Percentiles rank a stretch among this genome's conserved stretches.
These are phyloP conservation scores for Phylloporus sp. DNA, from an alignment of 768 basidiomycete species.

Conservation along the genomic window DNA sequence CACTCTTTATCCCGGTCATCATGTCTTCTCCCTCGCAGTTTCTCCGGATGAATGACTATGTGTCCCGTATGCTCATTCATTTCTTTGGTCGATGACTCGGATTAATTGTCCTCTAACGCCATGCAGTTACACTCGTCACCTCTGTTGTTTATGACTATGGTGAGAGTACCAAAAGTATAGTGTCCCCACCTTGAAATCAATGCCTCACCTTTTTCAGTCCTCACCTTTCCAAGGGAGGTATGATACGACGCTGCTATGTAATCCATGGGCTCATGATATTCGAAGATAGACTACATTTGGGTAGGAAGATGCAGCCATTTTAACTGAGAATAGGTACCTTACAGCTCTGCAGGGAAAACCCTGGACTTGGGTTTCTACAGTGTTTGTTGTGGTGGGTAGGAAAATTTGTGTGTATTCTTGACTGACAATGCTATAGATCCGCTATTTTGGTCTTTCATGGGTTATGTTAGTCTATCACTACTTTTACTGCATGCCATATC, in stretches of 20 bases:
- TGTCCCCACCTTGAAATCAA: no score
- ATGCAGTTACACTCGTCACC: neutral
- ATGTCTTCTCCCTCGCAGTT: neutral
- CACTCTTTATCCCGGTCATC: no score
- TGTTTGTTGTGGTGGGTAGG: constrained; percentile 1
- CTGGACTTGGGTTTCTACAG: constrained; percentile 7
- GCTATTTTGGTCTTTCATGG: neutral
- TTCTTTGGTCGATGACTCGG: neutral
- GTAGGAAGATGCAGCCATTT: neutral
- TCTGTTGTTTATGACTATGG: constrained; percentile 9
- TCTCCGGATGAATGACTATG: neutral
- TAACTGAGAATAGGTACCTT: neutral
- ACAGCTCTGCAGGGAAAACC: neutral
- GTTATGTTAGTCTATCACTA: neutral
- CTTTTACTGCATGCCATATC: no score
- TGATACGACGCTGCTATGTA: no score
- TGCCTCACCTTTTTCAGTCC: neutral
- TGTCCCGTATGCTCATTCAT: neutral
- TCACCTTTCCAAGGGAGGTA: constrained; percentile 2
- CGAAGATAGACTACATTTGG: constrained; percentile 13
- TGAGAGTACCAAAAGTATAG: neutral
- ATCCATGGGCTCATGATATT: neutral
- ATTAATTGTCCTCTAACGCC: neutral
- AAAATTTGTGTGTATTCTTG: neutral
- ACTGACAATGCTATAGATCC: neutral